phyloP scores from a whole-genome alignment of 1,284 basidiomycete species.

The Ceraceosorus bombacis region DNA sequence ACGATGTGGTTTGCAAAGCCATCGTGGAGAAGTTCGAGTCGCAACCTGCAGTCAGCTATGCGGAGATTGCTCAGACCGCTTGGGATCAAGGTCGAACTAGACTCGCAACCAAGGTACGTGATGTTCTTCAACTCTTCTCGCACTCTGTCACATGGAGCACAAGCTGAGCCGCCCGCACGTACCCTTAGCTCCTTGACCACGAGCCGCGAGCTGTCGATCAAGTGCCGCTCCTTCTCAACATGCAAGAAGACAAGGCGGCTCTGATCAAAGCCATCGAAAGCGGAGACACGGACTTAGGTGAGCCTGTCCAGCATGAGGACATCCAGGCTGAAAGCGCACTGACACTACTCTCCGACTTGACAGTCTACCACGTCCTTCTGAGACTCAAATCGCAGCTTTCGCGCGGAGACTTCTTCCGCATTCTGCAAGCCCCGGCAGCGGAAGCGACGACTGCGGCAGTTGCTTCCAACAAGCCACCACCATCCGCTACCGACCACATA shows the following conservation, averaged over 20 bases:
- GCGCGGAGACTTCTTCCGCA: conserved; percentile 85
- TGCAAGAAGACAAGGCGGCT: conserved; percentile 88
- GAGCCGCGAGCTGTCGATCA: conserved; percentile 84
- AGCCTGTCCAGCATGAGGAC: background rate
- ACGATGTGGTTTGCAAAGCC: conserved; percentile 68
- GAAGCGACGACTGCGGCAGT: conserved; percentile 6
- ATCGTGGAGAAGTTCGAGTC: conserved; percentile 81
- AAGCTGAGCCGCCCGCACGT: background rate
- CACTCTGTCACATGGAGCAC: background rate
- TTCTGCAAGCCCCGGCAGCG: conserved; percentile 62
- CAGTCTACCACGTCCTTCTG: conserved; percentile 27
- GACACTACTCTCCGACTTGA: background rate
- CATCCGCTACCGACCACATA: conserved; percentile 17
- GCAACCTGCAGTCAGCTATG: conserved; percentile 66
- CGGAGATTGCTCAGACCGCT: conserved; percentile 85
- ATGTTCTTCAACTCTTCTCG: background rate
- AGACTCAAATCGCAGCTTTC: conserved; percentile 63
- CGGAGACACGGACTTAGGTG: conserved; percentile 77
- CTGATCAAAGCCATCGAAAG: conserved; percentile 84
- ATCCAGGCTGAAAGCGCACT: background rate
- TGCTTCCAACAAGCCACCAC: background rate
- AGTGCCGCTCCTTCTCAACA: conserved; percentile 79
- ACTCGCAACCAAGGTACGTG: conserved; percentile 72
- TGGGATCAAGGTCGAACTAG: conserved; percentile 81
- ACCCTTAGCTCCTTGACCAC: conserved; percentile 73